phyloP scores from a whole-genome alignment of 1,284 basidiomycete species.

The Mycosarcoma maydis region DNA sequence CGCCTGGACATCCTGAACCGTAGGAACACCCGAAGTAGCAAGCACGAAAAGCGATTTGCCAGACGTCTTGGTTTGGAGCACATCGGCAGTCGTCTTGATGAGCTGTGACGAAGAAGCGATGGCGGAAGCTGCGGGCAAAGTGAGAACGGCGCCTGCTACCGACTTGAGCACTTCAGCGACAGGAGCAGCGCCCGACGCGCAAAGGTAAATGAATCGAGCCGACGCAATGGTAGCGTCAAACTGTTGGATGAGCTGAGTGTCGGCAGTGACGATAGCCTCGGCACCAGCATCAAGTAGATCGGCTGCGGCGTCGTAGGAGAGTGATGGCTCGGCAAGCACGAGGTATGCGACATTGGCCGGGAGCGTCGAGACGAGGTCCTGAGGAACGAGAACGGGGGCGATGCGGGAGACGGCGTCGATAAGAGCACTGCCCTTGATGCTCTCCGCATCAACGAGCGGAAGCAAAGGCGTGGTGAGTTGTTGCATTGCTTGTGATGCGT shows the following conservation, averaged over 20 bases:
- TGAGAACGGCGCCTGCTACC: constrained; percentile 51
- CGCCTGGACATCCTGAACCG: constrained; percentile 41
- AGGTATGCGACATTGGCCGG: constrained; percentile 35
- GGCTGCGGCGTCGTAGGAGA: constrained; percentile 46
- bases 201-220: constrained; percentile 51
- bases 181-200: constrained; percentile 34
- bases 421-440: constrained; percentile 23
- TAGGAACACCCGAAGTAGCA: constrained; percentile 24
- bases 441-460: constrained; percentile 45
- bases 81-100: constrained; percentile 35
- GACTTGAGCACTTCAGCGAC: constrained; percentile 42
- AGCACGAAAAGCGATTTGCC: constrained; percentile 61
- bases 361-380: constrained; percentile 27
- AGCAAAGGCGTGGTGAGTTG: constrained; percentile 55
- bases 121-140: constrained; percentile 38
- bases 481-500: constrained; percentile 46
- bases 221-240: constrained; percentile 45
- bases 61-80: constrained; percentile 49
- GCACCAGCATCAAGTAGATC: constrained; percentile 59
- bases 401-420: constrained; percentile 43
- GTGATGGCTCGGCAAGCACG: constrained; percentile 38
- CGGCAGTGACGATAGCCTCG: constrained; percentile 54
- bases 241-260: constrained; percentile 33
- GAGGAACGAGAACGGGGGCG: constrained; percentile 46
- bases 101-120: constrained; percentile 42